A percentile compares a stretch with the other conserved stretches of the same genome.
phyloP scores from a whole-genome alignment of 2,329 filamentous ascomycete species.

The Fusarium subglutinans region DNA sequence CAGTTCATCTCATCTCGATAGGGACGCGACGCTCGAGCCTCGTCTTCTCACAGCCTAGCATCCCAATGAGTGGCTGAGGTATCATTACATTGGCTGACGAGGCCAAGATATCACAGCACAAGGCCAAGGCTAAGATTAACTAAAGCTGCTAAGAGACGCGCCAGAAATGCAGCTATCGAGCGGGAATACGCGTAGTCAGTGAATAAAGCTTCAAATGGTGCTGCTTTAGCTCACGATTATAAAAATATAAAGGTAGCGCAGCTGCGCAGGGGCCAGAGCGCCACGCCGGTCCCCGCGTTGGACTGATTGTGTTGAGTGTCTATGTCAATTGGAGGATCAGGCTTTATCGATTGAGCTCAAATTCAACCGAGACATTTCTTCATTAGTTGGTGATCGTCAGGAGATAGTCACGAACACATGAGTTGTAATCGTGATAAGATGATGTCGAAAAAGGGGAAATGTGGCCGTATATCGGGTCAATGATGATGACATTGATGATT shows the following conservation, averaged over 20 bases:
- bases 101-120: slow-evolving; percentile 2
- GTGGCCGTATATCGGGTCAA: background rate
- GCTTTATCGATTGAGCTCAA: slow-evolving; percentile 1
- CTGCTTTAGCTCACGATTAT: slow-evolving; percentile 11
- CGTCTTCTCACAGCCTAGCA: slow-evolving; percentile 4
- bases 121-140: background rate
- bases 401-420: slow-evolving; percentile 5
- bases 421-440: slow-evolving; percentile 1
- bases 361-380: slow-evolving; percentile 21
- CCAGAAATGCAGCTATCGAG: slow-evolving; percentile 19
- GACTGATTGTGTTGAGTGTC: background rate
- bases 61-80: background rate
- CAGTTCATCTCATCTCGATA: slow-evolving; percentile 24
- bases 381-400: slow-evolving; percentile 28
- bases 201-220: slow-evolving; percentile 13
- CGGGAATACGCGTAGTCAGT: slow-evolving; percentile 29
- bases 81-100: slow-evolving; percentile 6
- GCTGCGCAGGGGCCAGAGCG: slow-evolving; percentile 30
- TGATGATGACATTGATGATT: background rate
- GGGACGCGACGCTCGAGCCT: slow-evolving; percentile 1
- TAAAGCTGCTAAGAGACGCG: slow-evolving; percentile 9
- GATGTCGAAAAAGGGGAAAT: background rate
- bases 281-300: slow-evolving; percentile 11
- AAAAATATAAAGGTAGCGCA: slow-evolving; percentile 20
- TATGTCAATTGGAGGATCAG: slow-evolving; percentile 19